Base-by-base conservation (phyloP, 148 eudicot genomes). In the Polygonum aviculare region DNA sequence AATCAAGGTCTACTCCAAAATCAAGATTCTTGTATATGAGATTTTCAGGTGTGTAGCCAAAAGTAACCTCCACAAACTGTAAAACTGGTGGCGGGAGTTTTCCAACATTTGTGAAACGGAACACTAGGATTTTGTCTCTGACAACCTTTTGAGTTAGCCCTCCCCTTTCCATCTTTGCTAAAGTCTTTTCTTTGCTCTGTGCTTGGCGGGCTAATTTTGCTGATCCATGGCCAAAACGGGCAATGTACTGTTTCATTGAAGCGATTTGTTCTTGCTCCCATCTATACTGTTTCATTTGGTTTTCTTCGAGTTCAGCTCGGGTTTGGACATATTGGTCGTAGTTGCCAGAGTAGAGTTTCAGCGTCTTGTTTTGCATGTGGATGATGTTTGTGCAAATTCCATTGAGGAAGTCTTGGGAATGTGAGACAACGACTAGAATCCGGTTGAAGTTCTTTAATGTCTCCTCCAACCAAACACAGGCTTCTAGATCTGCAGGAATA, bases 191-290 rank as follows among this genome's bases (percentile, higher is more conserved):
- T 75, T 94, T 94, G 75, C 97, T 91, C 78, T 94, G 98, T 9
- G 98, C 98, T 77, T 94, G 98, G 16, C 98, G 95, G n/a, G 98
- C 98, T 45, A 94, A 82, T 78, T 94, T 94, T 11, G 98, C 98
- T 4, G 98, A 94, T 18, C 98, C 98, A 16, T 94, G 98, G 49
- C 98, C 98, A 51, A 94, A 94, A 7, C 98, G 90, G 12, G 98
- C 98, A 75, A 94, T 94, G 78, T 94, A 94, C 73, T 94, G 97
- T 78, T 94, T 94, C 98, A 94, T 94, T 10, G 81, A 77, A 69
- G 98, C 80, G 60, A 94, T 94, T 79, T 94, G 98, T 31, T 94
- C 98, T 87, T 94, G 98, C 77, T 94, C 98, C 98, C 98, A 94
- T 72, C 84, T 91, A 78, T 94, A 94, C 67, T 94, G 98, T 79